Base-by-base conservation (phyloP, 257 asterid species). In the Fraxinus excelsior region DNA sequence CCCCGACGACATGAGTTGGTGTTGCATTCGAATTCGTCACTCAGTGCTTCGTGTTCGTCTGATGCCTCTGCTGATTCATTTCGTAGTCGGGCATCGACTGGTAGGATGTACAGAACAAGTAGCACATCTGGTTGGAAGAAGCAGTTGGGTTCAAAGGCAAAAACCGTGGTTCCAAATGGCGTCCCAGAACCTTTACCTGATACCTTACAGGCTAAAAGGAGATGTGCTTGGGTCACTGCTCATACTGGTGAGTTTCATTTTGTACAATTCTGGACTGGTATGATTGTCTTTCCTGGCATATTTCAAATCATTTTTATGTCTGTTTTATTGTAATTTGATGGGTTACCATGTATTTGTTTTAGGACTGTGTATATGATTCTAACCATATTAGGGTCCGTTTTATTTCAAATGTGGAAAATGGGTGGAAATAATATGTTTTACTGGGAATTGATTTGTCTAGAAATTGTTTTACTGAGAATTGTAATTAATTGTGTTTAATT, bases 11-110 rank as follows among this genome's bases (percentile, higher is more conserved):
- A 86, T 71, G 84, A 77, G 49, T 79, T 86, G 0, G 56, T 83
- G 40, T 71, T 81, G 80, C 81, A 71, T 5, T 67, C 80, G 9
- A 78, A 70, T 76, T 49, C 71, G 16, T 71, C 86, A 58, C 72
- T 81, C 35, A 86, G 79, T 32, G 74, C 84, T 58, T 83, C 82
- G 5, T 78, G 77, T 46, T 78, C 81, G 26, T 84, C 87, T 49
- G 87, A 84, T 78, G 87, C 87, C 21, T 84, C 87, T 49, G 76
- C 85, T 12, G 87, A 84, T 72, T 81, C 87, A 1, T 72, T 78
- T 71, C 80, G 42, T 28, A 84, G 87, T 51, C 75, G 87, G 67
- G 85, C 85, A 69, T 81, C 87, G 1, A 84, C 85, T 21, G 85
- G 87, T 72, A 81, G 82, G 76, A 84, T 81, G 19, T 72, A 68